Base-by-base conservation (phyloP, 805 yeast genomes). In the Dipodascus albidus region DNA sequence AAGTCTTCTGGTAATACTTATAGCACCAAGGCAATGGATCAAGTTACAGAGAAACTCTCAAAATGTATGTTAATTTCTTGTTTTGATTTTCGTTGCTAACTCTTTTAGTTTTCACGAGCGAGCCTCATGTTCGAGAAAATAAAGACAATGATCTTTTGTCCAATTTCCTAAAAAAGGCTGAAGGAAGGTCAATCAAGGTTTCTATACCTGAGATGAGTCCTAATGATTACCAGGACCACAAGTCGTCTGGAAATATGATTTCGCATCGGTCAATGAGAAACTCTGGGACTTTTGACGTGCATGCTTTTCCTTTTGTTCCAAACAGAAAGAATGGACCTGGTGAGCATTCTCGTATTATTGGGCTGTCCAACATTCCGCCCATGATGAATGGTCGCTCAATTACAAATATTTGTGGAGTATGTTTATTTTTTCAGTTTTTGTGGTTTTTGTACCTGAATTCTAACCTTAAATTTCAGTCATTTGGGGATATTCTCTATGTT, bases 401-500 rank as follows among this genome's bases (percentile, higher is more conserved):
- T 38, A 38, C 44, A 11, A 38, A 38, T 17, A 38, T 38, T 19
- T 38, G 44, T 38, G 44, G 44, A 38, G 44, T 38, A 38, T 6
- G 44, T 38, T 19, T 4, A 11, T 4, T 17, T 38, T 6, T 8
- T 4, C 20, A 11, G 17, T n/a, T 4, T 14, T 14, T 38, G 44
- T 14, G 14, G 38, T 38, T 38, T 38, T n/a, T 11, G 17, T 17
- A 11, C n/a, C n/a, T n/a, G n/a, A n/a, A n/a, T n/a, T 4, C 44
- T 38, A 38, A 38, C 44, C 6, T 38, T 38, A n/a, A 11, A 38
- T 38, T 31, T 31, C n/a, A 48, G 41, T 50, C 51, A 3, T 54
- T 51, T 54, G 57, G 57, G n/a, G 57, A 54, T 17, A 47, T 54
- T n/a, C 44, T 53, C 27, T 23, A 50, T 15, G 33, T 49, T n/a